Evolutionary conservation across 2,329 filamentous ascomycete species (phyloP), one percentile per base, ranked within the genome.

Genomic region (Cyclaneusma minus): DNA sequence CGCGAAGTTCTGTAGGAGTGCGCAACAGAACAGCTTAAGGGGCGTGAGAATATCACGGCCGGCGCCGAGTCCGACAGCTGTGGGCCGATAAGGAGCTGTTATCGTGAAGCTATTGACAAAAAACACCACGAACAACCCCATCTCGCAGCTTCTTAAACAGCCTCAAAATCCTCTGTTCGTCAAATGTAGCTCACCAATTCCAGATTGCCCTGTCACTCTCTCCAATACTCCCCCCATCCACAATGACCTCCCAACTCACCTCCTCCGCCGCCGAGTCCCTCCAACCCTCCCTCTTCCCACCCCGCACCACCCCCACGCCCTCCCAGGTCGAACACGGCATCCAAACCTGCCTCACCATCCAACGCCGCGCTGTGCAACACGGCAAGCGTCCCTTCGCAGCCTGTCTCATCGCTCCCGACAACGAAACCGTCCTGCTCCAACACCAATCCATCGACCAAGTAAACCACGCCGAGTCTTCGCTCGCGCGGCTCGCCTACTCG

Each of bases 401-500:
- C 2, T 48, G 56, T 16, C 49, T 67, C 7, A 38, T 64, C 2
- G 60, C 45, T 0, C 59, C 62, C 1, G 58, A 64, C 44, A 60
- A 64, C 35, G 44, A 50, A 35, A 61, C 57, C 1, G 45, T 60
- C 12, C 43, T 65, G 2, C 46, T 62, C 25, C 52, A 50, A 16
- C 62, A 63, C 33, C 55, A 58, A 37, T 61, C 58, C 13, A 48
- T 65, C 16, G 60, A 60, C 20, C 60, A 64, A 36, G 57, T 65
- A 25, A 58, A 63, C 33, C 62, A 65, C 35, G 60, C 62, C 10
- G 62, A 66, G 41, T 53, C 51, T 25, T 56, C 55, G 21, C 48
- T 65, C 4, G 61, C 60, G 2, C 54, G 58, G 17, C 48, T 64
- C 16, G 58, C 60, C 1, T 55, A 60, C 10, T 40, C 46, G 5